Base-by-base conservation (phyloP, 495 filamentous ascomycete species). In the Chaetomium tenue region DNA sequence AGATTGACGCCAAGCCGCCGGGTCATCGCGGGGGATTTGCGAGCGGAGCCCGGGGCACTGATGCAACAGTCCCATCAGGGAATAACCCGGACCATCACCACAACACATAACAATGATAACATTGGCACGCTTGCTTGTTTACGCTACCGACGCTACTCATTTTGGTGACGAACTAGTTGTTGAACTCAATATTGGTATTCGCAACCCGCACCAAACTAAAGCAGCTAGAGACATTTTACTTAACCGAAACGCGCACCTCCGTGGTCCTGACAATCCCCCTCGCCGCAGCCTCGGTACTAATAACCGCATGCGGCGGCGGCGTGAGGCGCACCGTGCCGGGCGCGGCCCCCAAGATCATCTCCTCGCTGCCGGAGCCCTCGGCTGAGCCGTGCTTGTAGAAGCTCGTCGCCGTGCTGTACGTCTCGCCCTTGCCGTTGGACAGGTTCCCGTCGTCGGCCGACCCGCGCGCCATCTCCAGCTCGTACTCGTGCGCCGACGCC, bases 231-330 rank as follows among this genome's bases (percentile, higher is more conserved):
- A 23, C 25, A n/a, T n/a, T n/a, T n/a, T 33, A 59, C 13, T 47
- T 55, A 13, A 55, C 48, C 5, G 22, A 60, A 4, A 67, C 60
- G 28, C 37, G 20, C 8, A 67, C 47, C 40, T 67, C 65, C 2
- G 65, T 67, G 8, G 60, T 63, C 28, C 51, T 57, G 26, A 67
- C 60, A 26, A 67, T 67, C 39, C 56, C 61, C 55, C 50, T n/a
- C 26, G 16, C 33, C 26, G 42, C 37, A 18, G 46, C 65, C 40
- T 44, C 40, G 5, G 33, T 1, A 3, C 54, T 30, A 28, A 42
- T 40, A 13, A 28, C 1, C 4, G 30, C 30, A n/a, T 33, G 26
- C 48, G 59, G 59, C 48, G 48, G 46, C 47, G 37, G 18, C 57
- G 16, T 3, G 16, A 30, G 4, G 13, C 8, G 16, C 16, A n/a